Conservation (phyloP, 805 yeast species). For the Kuraishia molischiana region DNA sequence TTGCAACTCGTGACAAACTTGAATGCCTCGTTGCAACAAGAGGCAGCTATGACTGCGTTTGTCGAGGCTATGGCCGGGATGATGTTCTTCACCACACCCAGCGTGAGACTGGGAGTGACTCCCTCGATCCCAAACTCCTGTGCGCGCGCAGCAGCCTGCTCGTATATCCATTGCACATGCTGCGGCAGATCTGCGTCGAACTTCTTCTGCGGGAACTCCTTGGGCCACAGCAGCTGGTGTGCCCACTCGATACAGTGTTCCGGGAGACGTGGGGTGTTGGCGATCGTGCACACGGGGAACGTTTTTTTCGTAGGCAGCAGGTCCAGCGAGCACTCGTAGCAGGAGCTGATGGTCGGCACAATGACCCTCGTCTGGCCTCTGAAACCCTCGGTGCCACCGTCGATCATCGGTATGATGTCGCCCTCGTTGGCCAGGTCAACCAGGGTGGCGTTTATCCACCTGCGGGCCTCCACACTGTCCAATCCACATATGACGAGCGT, state of each 20-base stretch:
- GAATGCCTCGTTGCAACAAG: conserved; percentile 80
- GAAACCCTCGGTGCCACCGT: conserved; percentile 95
- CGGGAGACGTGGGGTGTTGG: conserved; percentile 87
- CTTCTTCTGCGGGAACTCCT: conserved; percentile 28
- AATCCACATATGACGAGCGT: conserved; percentile 75
- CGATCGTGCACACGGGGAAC: conserved; percentile 89
- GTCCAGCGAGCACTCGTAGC: conserved; percentile 87
- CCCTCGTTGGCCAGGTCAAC: conserved; percentile 52
- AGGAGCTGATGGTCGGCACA: conserved; percentile 75
- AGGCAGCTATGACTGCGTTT: conserved; percentile 84
- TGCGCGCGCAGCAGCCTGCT: conserved; percentile 51
- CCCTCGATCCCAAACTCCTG: conserved; percentile 58
- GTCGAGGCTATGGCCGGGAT: conserved; percentile 94
- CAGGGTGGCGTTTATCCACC: conserved; percentile 76
- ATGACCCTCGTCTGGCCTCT: conserved; percentile 86
- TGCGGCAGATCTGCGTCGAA: conserved; percentile 64
- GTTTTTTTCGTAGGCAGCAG: conserved; percentile 56
- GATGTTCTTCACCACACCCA: conserved; percentile 86
- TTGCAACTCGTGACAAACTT: conserved; percentile 65
- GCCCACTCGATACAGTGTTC: conserved; percentile 96
- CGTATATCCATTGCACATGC: conserved; percentile 56
- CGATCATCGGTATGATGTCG: conserved; percentile 60
- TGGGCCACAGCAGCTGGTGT: conserved; percentile 65
- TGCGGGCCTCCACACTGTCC: conserved; percentile 81
- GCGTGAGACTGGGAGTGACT: conserved; percentile 58